A percentile compares a stretch with the other conserved stretches of the same genome.
These are phyloP conservation scores for Allium fistulosum DNA, from an alignment of 106 monocot species.

Conservation along the genomic window DNA sequence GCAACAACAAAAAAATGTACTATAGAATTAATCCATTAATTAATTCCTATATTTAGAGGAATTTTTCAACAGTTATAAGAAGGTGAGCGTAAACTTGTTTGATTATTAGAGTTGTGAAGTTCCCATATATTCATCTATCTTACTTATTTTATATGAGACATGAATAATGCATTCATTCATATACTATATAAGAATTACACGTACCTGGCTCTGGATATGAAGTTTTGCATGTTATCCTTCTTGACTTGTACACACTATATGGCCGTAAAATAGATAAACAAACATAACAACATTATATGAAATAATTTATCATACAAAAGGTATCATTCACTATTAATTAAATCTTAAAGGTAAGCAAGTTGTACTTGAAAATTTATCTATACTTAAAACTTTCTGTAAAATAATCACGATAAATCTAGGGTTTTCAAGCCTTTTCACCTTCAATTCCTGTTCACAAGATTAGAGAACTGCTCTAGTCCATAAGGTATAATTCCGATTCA, in stretches of 20 bases:
- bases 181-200: no score
- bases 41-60: background rate
- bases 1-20: background rate
- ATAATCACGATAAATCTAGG: conserved; percentile 10
- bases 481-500: background rate
- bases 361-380: background rate
- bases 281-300: no score
- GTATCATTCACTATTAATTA: background rate
- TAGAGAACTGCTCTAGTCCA: background rate
- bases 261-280: no score
- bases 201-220: no score
- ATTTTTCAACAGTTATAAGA: background rate
- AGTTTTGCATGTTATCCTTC: no score
- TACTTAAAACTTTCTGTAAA: background rate
- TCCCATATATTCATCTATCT: no score
- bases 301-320: no score
- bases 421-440: background rate
- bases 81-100: no score
- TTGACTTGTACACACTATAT: no score
- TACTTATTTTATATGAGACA: no score
- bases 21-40: background rate
- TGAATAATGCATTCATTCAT: no score
- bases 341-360: background rate
- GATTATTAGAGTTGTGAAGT: no score
- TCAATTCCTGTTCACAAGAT: conserved; percentile 9